A percentile compares a stretch with the other conserved stretches of the same genome.
Conservation (phyloP, 768 basidiomycete species). For the Boletus vinaceobasis region DNA sequence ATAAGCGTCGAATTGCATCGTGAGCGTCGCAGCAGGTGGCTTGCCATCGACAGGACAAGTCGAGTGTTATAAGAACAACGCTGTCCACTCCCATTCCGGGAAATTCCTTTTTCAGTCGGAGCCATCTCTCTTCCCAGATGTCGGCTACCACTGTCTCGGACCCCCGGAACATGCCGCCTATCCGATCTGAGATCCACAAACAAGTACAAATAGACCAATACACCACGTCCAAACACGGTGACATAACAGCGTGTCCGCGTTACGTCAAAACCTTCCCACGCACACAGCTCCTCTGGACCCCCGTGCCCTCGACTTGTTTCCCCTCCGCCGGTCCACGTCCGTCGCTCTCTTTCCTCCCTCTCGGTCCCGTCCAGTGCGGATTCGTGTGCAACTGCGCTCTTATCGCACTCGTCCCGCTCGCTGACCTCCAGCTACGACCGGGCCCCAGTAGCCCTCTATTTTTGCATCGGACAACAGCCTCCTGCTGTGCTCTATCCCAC, state of each 20-base stretch:
- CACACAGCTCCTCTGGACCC: constrained; percentile 27
- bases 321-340: constrained; percentile 16
- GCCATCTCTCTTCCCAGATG: constrained; percentile 34
- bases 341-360: no score
- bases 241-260: constrained; percentile 32
- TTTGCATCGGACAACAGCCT: no score
- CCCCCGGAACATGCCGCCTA: constrained; percentile 32
- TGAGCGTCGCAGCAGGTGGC: constrained; percentile 23
- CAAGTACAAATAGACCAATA: constrained; percentile 10
- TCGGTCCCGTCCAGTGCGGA: no score
- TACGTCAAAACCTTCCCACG: constrained; percentile 33
- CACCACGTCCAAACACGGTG: constrained; percentile 20
- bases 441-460: no score
- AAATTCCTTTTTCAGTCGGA: constrained; percentile 23
- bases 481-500: no score
- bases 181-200: constrained; percentile 27
- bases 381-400: no score
- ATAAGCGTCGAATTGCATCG: constrained; percentile 61
- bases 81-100: constrained; percentile 23
- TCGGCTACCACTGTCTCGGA: constrained; percentile 36
- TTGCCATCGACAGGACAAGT: constrained; percentile 5
- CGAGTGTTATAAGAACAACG: constrained; percentile 34
- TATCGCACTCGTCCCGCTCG: no score
- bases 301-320: no score
- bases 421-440: no score